Evolutionary conservation across 2,329 filamentous ascomycete species (phyloP).

Genomic region (Canariomyces notabilis): DNA sequence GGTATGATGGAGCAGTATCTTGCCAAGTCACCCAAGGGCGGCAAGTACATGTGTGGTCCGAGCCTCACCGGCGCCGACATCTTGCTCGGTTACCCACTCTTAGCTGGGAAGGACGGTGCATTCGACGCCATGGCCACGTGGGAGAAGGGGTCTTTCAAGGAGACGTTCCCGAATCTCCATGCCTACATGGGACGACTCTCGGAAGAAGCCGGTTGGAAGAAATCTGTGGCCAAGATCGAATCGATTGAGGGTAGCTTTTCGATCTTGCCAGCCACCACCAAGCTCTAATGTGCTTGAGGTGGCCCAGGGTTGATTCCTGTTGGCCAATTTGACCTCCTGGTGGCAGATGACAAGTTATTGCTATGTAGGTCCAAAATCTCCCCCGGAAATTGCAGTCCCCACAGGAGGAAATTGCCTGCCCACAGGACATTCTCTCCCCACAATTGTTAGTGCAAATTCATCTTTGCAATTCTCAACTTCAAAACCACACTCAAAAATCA

Average conservation of each 20-base stretch:
- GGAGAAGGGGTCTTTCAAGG: conserved; percentile 24
- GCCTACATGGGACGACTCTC: conserved; percentile 45
- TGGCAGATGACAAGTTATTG: too few relatives aligned
- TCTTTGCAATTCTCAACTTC: too few relatives aligned
- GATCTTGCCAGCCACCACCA: conserved; percentile 27
- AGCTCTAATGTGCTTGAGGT: conserved; percentile 1
- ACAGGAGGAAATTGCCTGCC: too few relatives aligned
- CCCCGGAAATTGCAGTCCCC: too few relatives aligned
- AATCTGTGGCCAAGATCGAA: conserved; percentile 44
- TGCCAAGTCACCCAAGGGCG: conserved; percentile 36
- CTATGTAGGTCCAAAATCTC: too few relatives aligned
- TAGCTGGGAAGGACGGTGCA: conserved; percentile 38
- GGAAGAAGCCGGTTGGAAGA: conserved; percentile 43
- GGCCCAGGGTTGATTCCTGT: background rate
- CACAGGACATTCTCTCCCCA: too few relatives aligned
- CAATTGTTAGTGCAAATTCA: too few relatives aligned
- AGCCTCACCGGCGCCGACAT: conserved; percentile 49
- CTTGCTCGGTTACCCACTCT: conserved; percentile 48
- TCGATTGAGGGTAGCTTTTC: conserved; percentile 41
- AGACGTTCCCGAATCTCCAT: conserved; percentile 39
- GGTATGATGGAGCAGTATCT: conserved; percentile 47
- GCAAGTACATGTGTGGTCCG: conserved; percentile 45
- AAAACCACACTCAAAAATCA: too few relatives aligned
- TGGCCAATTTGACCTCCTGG: too few relatives aligned
- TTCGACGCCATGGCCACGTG: conserved; percentile 40